phyloP scores from a whole-genome alignment of 2,329 filamentous ascomycete species.

The Bipolaris oryzae region DNA sequence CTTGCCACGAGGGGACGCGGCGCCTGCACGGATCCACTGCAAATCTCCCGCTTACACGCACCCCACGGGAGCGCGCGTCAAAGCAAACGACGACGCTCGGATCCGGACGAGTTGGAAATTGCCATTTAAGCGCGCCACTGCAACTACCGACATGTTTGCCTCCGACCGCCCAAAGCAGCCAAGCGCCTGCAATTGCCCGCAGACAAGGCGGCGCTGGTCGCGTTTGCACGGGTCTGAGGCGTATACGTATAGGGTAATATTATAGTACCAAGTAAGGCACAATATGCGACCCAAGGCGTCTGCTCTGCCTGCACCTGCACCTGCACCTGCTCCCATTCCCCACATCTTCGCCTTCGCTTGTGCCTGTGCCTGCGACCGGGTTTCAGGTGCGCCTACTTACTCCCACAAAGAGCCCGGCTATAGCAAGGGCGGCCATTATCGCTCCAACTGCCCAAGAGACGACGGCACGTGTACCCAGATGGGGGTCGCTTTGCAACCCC shows the following conservation, averaged over 20 bases:
- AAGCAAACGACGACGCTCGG: conserved; percentile 7
- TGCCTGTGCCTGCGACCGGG: background rate
- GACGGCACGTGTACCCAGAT: background rate
- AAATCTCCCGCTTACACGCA: conserved; percentile 22
- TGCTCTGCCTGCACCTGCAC: background rate
- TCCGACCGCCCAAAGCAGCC: background rate
- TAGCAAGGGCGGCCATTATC: background rate
- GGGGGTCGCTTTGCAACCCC: background rate
- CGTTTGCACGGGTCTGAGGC: background rate
- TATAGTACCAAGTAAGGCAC: background rate
- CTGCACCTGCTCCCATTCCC: background rate
- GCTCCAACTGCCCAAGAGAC: background rate
- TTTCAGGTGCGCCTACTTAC: conserved; percentile 2
- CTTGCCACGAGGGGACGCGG: conserved; percentile 17
- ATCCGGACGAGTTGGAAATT: conserved; percentile 3
- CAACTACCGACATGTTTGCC: background rate
- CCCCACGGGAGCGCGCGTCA: conserved; percentile 12
- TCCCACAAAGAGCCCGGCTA: background rate
- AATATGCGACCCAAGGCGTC: background rate
- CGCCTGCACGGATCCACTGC: conserved; percentile 18
- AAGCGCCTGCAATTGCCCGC: background rate
- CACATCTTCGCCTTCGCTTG: background rate
- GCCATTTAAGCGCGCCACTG: conserved; percentile 9
- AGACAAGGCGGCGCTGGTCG: background rate
- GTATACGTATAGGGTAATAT: background rate